These are phyloP conservation scores for Schizochytrium sp. DNA, from an alignment of 108 stramenopile genomes.

Conservation along the genomic window DNA sequence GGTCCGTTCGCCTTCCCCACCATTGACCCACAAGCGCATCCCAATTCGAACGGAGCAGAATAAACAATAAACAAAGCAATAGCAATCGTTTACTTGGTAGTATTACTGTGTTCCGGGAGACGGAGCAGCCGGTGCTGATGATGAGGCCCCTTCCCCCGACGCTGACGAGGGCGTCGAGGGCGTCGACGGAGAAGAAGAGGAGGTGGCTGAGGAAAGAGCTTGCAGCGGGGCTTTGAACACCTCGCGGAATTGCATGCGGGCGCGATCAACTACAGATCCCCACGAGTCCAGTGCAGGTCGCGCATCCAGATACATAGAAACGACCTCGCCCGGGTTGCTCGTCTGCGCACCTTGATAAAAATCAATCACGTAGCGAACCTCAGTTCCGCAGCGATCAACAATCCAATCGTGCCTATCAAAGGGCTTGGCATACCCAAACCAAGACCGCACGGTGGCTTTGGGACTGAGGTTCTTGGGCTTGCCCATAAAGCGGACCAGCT, in stretches of 20 bases:
- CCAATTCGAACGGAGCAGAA: no score
- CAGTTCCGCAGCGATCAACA: constrained; percentile 47
- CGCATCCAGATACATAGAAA: constrained; percentile 78
- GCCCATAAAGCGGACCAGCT: constrained; percentile 74
- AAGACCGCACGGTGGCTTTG: constrained; percentile 71
- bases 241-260: constrained; percentile 53
- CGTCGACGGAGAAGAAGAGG: neutral
- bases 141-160: no score
- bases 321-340: neutral
- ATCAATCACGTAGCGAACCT: constrained; percentile 87
- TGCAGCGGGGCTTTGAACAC: constrained; percentile 27
- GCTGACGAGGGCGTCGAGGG: no score
- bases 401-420: constrained; percentile 98
- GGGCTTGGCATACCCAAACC: constrained; percentile 65
- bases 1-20: no score
- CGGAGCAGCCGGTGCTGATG: no score
- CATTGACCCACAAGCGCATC: no score
- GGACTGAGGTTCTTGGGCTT: constrained; percentile 78
- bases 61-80: no score
- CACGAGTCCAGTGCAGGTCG: constrained; percentile 75
- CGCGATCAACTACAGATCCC: constrained; percentile 55
- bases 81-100: no score
- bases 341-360: constrained; percentile 62
- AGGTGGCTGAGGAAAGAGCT: neutral
- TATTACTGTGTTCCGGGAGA: no score